Evolutionary conservation across 352 stramenopile genomes (phyloP).

Genomic region (Peronosclerospora sorghi): DNA sequence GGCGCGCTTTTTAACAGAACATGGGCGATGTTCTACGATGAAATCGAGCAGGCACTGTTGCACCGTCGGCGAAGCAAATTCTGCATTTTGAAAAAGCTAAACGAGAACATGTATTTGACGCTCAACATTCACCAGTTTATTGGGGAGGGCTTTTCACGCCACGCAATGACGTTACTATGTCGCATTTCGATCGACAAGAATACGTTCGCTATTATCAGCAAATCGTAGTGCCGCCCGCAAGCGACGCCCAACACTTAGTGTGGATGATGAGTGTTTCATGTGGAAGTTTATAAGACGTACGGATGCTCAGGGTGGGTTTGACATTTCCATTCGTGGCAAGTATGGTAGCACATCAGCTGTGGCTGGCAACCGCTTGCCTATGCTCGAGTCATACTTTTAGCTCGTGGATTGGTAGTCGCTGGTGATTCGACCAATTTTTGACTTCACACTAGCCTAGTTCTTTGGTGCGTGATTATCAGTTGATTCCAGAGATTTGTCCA

Average conservation of each 20-base stretch:
- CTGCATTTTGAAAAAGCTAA: conserved; percentile 77
- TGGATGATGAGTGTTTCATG: too few relatives aligned
- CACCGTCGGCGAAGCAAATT: conserved; percentile 38
- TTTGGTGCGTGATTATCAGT: too few relatives aligned
- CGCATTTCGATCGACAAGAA: conserved; percentile 75
- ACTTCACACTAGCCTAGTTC: conserved; percentile 23
- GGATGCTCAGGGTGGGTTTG: conserved; percentile 51
- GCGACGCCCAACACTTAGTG: conserved; percentile 72
- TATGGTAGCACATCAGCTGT: too few relatives aligned
- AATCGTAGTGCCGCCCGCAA: conserved; percentile 66
- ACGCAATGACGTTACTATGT: conserved; percentile 30
- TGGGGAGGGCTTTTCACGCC: conserved; percentile 57
- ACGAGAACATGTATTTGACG: conserved; percentile 78
- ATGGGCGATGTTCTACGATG: conserved; percentile 47
- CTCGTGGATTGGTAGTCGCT: conserved; percentile 4
- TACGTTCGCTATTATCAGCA: conserved; percentile 72
- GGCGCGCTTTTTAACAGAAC: conserved; percentile 67
- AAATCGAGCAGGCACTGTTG: too few relatives aligned
- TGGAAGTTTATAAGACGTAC: conserved; percentile 57
- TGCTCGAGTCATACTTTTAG: too few relatives aligned
- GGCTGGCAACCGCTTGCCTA: conserved; percentile 33
- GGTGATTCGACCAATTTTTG: conserved; percentile 68
- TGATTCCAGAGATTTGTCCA: too few relatives aligned
- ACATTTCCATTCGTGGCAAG: conserved; percentile 59
- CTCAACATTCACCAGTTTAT: conserved; percentile 83